These are phyloP conservation scores for Sugiyamaella pinicola DNA, from an alignment of 1,139 yeast genomes.

Conservation along the genomic window DNA sequence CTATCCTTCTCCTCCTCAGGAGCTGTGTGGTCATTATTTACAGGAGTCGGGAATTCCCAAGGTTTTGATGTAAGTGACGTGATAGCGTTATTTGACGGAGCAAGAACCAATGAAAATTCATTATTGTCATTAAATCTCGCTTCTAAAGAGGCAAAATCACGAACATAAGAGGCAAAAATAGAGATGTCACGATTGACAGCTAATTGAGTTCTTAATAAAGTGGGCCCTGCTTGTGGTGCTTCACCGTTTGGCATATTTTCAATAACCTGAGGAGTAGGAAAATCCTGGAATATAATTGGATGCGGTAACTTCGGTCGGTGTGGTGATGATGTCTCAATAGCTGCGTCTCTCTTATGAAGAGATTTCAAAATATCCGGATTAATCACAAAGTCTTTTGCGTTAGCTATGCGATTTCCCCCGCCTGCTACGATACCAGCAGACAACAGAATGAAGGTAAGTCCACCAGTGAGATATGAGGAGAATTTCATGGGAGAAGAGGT, in stretches of 20 bases:
- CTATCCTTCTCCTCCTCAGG: conserved; percentile 36
- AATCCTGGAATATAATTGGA: conserved; percentile 11
- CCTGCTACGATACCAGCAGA: conserved; percentile 14
- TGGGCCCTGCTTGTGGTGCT: conserved; percentile 40
- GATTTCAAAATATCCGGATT: conserved; percentile 8
- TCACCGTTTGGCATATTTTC: conserved; percentile 32
- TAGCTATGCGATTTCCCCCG: conserved; percentile 16
- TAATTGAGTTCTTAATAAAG: conserved; percentile 41
- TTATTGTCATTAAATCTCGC: conserved; percentile 36
- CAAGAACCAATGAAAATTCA: conserved; percentile 39
- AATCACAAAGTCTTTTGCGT: conserved; percentile 15
- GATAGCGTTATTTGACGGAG: conserved; percentile 42
- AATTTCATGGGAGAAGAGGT: no score
- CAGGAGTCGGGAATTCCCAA: conserved; percentile 42
- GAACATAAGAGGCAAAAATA: conserved; percentile 40
- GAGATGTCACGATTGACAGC: conserved; percentile 39
- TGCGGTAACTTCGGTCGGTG: neutral
- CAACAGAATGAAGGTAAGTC: conserved; percentile 1
- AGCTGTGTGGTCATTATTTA: conserved; percentile 24
- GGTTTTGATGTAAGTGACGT: conserved; percentile 39
- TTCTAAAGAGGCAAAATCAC: conserved; percentile 37
- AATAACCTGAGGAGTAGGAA: conserved; percentile 14
- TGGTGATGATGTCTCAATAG: neutral
- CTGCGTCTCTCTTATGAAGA: conserved; percentile 6
- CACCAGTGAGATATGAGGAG: conserved; percentile 4